Percentiles rank a stretch among this genome's conserved stretches.
Evolutionary conservation across 2,329 filamentous ascomycete species (phyloP).

Genomic region (Mollisia scopiformis): DNA sequence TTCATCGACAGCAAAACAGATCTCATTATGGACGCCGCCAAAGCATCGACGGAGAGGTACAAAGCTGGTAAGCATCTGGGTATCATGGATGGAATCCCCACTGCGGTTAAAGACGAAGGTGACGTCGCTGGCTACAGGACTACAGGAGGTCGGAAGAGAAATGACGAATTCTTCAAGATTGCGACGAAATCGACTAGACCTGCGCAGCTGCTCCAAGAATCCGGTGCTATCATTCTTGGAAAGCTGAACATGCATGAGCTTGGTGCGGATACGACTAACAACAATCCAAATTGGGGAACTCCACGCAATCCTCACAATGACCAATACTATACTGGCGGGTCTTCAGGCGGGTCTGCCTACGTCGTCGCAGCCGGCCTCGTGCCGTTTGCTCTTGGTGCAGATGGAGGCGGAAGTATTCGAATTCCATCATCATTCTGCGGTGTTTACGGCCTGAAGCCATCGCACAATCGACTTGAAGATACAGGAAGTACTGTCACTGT

Average conservation of each 20-base stretch:
- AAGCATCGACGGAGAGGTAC: slow-evolving; percentile 74
- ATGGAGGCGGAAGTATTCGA: slow-evolving; percentile 73
- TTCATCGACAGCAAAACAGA: slow-evolving; percentile 72
- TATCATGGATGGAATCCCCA: slow-evolving; percentile 78
- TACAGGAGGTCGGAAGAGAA: slow-evolving; percentile 71
- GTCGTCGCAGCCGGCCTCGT: slow-evolving; percentile 69
- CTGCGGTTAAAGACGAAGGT: slow-evolving; percentile 83
- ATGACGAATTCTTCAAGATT: slow-evolving; percentile 79
- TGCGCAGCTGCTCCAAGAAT: slow-evolving; percentile 69
- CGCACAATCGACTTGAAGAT: slow-evolving; percentile 68
- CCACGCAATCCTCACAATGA: slow-evolving; percentile 76
- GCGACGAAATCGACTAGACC: slow-evolving; percentile 71
- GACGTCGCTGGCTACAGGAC: slow-evolving; percentile 74
- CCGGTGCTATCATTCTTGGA: slow-evolving; percentile 74
- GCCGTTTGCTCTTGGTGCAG: slow-evolving; percentile 79
- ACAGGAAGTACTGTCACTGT: slow-evolving; percentile 61
- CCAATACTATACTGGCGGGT: slow-evolving; percentile 79
- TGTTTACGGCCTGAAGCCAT: slow-evolving; percentile 79
- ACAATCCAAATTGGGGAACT: slow-evolving; percentile 83
- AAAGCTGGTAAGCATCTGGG: slow-evolving; percentile 66
- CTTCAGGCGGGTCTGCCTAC: slow-evolving; percentile 89
- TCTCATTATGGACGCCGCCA: slow-evolving; percentile 67
- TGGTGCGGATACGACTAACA: slow-evolving; percentile 79
- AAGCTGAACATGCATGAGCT: slow-evolving; percentile 87
- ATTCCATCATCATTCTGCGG: slow-evolving; percentile 37